Base-by-base conservation (phyloP, 768 basidiomycete species). In the Lactarius hatsudake region DNA sequence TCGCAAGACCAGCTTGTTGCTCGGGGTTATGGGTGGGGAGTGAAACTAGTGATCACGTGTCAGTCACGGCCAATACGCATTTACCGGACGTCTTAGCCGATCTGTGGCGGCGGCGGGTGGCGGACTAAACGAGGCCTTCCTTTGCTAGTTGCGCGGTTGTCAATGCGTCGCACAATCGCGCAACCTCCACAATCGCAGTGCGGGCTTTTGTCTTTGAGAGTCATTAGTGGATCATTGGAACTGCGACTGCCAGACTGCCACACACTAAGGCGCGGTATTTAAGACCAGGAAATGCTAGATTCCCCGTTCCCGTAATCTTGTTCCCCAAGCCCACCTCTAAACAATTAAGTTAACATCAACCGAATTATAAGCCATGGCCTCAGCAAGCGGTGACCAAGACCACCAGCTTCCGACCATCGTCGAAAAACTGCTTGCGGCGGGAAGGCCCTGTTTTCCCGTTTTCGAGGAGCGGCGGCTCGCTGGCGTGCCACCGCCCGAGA, bases 401-500 rank as follows among this genome's bases (percentile, higher is more conserved):
- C 3, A 54, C 38, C 58, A 20, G 42, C 38, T 10, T 10, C 10
- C 53, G 23, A 9, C 51, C 28, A 36, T 61, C 18, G 26, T 23
- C 32, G 59, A 61, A n/a, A 56, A 32, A 55, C 54, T 66, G 28
- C 32, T 9, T 13, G 60, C 28, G 1, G 30, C 28, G 3, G 42
- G 60, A n/a, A 42, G 23, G 43, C 32, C 53, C 30, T 28, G 43
- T 23, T 56, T 61, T 38, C 5, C 58, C 15, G 23, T 56, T 32
- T 59, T 55, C 32, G 53, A 55, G 12, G 32, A 65, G 30, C 40
- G 51, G 51, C 51, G 40, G 15, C 42, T 30, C 13, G 51, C 59
- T 10, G 60, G 60, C 65, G 53, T 32, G 54, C 42, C 54, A 43
- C 60, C 28, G 10, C 32, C 54, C 15, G 53, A 59, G 38, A 23